Evolutionary conservation across 768 basidiomycete genomes (phyloP).

Genomic region (Austroboletus eburneus): DNA sequence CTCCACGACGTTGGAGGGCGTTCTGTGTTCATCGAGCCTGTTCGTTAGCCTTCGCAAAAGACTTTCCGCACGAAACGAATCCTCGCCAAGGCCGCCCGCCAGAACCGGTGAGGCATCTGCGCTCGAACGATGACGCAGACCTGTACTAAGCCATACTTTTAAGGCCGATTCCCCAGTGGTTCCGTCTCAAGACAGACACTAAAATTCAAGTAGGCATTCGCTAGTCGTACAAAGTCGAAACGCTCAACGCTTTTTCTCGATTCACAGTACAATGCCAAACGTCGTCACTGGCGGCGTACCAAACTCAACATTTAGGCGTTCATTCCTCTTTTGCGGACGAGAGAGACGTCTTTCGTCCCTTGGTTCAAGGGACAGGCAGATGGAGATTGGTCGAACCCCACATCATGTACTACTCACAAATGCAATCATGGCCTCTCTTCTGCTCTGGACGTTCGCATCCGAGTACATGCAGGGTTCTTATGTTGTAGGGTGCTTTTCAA

Average conservation of each 20-base stretch:
- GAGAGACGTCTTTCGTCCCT: neutral
- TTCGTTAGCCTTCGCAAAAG: slow-evolving; percentile 93
- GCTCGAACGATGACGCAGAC: neutral
- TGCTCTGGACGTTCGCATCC: too few relatives aligned
- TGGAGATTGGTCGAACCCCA: slow-evolving; percentile 15
- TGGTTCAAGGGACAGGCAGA: slow-evolving; percentile 7
- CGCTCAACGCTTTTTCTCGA: neutral
- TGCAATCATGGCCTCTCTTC: slow-evolving; percentile 14
- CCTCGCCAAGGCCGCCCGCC: slow-evolving; percentile 91
- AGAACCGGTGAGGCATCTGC: slow-evolving; percentile 76
- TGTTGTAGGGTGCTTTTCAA: too few relatives aligned
- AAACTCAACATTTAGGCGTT: slow-evolving; percentile 88
- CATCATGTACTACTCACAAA: slow-evolving; percentile 26
- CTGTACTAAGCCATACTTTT: too few relatives aligned
- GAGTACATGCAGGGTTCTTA: too few relatives aligned
- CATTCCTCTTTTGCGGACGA: neutral
- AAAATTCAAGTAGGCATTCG: slow-evolving; percentile 75
- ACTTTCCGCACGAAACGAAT: slow-evolving; percentile 95
- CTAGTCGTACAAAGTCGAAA: neutral
- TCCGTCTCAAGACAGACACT: slow-evolving; percentile 93
- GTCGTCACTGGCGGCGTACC: slow-evolving; percentile 98
- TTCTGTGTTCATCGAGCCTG: slow-evolving; percentile 4
- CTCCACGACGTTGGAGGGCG: neutral
- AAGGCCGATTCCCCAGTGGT: slow-evolving; percentile 99
- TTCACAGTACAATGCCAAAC: slow-evolving; percentile 84